Conservation (phyloP, 805 yeast species). For the Wickerhamiella shivajii region DNA sequence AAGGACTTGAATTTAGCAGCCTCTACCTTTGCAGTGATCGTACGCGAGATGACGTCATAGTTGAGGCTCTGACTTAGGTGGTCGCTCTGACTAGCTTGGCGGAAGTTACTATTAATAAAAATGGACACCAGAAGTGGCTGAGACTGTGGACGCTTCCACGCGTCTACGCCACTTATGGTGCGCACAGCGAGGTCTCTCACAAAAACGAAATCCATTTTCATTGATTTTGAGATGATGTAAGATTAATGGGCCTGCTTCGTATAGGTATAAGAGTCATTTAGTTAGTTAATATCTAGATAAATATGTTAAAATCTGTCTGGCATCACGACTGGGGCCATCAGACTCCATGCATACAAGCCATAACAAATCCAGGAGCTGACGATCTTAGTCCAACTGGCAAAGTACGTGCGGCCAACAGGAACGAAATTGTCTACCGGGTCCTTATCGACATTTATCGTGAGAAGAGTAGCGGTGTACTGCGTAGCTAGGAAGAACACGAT, state of each 20-base stretch:
- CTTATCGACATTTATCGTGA: slow-evolving; percentile 80
- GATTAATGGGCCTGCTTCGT: no score
- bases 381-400: slow-evolving; percentile 88
- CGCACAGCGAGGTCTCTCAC: slow-evolving; percentile 45
- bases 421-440: slow-evolving; percentile 78
- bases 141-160: slow-evolving; percentile 51
- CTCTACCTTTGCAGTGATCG: slow-evolving; percentile 40
- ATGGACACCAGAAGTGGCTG: slow-evolving; percentile 55
- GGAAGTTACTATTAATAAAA: slow-evolving; percentile 49
- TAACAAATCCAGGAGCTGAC: slow-evolving; percentile 87
- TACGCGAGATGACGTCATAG: slow-evolving; percentile 70
- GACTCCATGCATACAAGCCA: slow-evolving; percentile 73
- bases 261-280: no score
- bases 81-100: slow-evolving; percentile 63
- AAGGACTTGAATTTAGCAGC: slow-evolving; percentile 27
- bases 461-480: slow-evolving; percentile 86
- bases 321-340: slow-evolving; percentile 76
- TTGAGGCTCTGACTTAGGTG: slow-evolving; percentile 72
- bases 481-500: slow-evolving; percentile 87
- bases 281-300: not conserved
- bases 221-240: no score
- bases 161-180: slow-evolving; percentile 58
- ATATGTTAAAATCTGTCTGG: slow-evolving; percentile 58
- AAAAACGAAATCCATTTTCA: slow-evolving; percentile 28
- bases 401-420: slow-evolving; percentile 95